Base-by-base conservation (phyloP, 305 asterid genomes). In the Solanum chacoense region DNA sequence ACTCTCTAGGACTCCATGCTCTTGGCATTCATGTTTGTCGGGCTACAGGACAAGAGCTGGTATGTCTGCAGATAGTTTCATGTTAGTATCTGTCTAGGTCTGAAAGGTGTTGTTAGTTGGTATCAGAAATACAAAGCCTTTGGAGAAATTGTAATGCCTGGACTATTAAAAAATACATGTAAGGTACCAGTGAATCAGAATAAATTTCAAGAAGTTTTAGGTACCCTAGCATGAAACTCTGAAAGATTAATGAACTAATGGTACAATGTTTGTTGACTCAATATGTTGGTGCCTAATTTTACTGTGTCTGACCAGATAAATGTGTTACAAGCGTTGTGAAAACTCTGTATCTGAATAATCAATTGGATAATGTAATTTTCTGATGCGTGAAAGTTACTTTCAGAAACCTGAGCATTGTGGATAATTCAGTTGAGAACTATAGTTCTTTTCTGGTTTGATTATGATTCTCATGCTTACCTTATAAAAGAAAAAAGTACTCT, bases 1-100 rank as follows among this genome's bases (percentile, higher is more conserved):
- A 94, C 92, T 92, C 94, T 78, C 86, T 94, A 65, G 99, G 98
- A 90, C 92, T 97, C 87, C 99, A 96, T 91, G 99, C 96, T 77
- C 95, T 97, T 88, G 98, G 97, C 20, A 92, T 97, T 91, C 97
- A 97, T 92, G 98, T 97, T 90, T 97, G 99, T 87, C 98, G 99
- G 91, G 99, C 99, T 40, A 97, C 99, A 87, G 99, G 99, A 69
- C 99, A 96, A 91, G 99, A 96, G 91, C 91, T 97, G 98, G 99
- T 97, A 94, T 90, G 89, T 78, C 81, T 45, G 85, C 88, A 29
- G 67, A 84, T 80, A 72, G 87, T 29, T 90, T 86, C 73, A 89
- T 85, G n/a, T 87, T 84, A 69, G 65, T 28, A 55, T 79, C 85
- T 87, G 45, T 32, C 34, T 55, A 26, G 74, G 74, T 84, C 34